These are phyloP conservation scores for Psilocybe azurescens DNA, from an alignment of 768 basidiomycete genomes.

Conservation along the genomic window DNA sequence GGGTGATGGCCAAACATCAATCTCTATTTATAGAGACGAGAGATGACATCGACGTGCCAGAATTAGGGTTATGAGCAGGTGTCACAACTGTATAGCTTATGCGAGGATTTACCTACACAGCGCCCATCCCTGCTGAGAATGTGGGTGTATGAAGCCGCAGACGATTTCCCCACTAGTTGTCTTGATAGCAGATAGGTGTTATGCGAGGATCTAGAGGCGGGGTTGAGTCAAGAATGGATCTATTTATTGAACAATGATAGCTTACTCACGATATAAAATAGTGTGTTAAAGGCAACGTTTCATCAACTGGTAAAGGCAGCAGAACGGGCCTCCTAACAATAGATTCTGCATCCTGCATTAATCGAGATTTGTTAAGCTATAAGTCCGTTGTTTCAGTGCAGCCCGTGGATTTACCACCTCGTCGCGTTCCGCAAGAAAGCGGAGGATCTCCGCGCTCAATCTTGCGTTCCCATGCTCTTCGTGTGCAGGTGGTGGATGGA, in stretches of 20 bases:
- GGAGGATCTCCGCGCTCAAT: constrained; percentile 44
- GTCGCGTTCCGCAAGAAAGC: constrained; percentile 35
- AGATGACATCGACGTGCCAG: background rate
- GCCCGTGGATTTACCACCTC: constrained; percentile 30
- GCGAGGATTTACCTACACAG: constrained; percentile 47
- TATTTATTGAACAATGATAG: constrained; percentile 15
- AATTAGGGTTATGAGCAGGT: background rate
- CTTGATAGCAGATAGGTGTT: constrained; percentile 69
- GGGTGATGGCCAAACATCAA: constrained; percentile 68
- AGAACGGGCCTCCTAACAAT: constrained; percentile 45
- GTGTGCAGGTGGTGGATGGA: constrained; percentile 22
- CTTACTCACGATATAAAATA: constrained; percentile 62
- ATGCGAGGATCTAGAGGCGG: constrained; percentile 55
- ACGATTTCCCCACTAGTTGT: constrained; percentile 60
- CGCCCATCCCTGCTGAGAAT: constrained; percentile 56
- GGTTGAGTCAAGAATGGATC: background rate
- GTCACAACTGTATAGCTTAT: background rate
- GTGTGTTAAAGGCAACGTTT: constrained; percentile 52
- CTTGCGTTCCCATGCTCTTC: constrained; percentile 27
- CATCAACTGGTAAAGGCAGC: constrained; percentile 38
- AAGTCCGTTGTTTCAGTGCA: background rate
- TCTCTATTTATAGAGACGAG: constrained; percentile 41
- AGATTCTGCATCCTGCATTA: constrained; percentile 35
- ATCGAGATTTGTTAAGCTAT: background rate
- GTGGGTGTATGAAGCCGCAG: constrained; percentile 58